Base-by-base conservation (phyloP, 129 eudicot species). In the Flaveria sonorensis region DNA sequence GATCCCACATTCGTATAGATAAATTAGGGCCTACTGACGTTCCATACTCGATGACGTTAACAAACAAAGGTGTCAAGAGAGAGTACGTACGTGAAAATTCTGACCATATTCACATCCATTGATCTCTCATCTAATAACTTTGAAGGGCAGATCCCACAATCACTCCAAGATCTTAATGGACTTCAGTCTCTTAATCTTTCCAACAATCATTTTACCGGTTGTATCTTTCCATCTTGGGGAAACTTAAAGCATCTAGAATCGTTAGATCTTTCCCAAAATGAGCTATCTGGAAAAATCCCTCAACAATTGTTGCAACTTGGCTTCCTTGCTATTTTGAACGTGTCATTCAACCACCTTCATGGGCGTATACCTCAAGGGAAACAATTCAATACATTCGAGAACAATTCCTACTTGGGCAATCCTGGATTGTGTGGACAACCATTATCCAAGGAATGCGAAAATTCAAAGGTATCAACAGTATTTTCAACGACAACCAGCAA, bases 61-160 rank as follows among this genome's bases (percentile, higher is more conserved):
- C 59, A 20, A 71, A 48, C 51, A 82, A 82, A 77, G 82, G 82
- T 52, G 52, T 39, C 18, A 62, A 63, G 19, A 61, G 21, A 63
- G 67, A 68, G 8, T 53, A 56, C n/a, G n/a, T n/a, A n/a, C 7
- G 36, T 63, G n/a, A n/a, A n/a, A n/a, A n/a, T n/a, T n/a, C n/a
- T n/a, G n/a, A n/a, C n/a, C n/a, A n/a, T n/a, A n/a, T n/a, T n/a
- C n/a, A n/a, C n/a, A n/a, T n/a, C n/a, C n/a, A n/a, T n/a, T n/a
- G n/a, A n/a, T n/a, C n/a, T n/a, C n/a, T n/a, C n/a, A n/a, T n/a
- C 36, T 18, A 85, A 85, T 68, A 75, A 42, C 8, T 82, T 85
- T 71, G 20, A 7, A 7, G 86, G 88, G 0, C 30, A 8, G 8
- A 73, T 85, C 12, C 85, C 88, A 36, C 77, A 39, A 1, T 50